Conservation (phyloP, 768 basidiomycete species). For the Mycena floridula region DNA sequence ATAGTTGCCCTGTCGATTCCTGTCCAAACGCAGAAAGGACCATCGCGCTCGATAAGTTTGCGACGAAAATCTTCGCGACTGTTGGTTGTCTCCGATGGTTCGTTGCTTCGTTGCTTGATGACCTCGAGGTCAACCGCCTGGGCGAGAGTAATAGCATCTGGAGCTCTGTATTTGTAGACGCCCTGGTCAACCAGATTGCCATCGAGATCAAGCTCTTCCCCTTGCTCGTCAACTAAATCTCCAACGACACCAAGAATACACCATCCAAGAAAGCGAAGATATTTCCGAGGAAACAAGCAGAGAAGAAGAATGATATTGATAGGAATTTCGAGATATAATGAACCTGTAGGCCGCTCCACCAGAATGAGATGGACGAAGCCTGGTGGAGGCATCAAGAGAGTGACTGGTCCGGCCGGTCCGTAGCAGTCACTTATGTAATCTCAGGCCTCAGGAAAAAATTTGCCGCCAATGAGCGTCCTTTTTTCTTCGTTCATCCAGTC, state of each 20-base stretch:
- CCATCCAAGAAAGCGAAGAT: conserved; percentile 16
- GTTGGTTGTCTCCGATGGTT: conserved; percentile 11
- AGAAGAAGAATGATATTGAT: conserved; percentile 4
- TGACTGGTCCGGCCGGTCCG: too few relatives aligned
- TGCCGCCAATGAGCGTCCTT: too few relatives aligned
- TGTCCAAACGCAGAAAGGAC: conserved; percentile 12
- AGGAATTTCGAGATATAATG: conserved; percentile 15
- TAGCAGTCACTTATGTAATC: too few relatives aligned
- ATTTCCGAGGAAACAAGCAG: conserved; percentile 10
- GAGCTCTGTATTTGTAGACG: conserved; percentile 3
- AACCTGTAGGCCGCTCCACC: conserved; percentile 1
- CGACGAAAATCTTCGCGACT: conserved; percentile 7
- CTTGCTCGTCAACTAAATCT: conserved; percentile 2
- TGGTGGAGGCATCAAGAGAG: background rate
- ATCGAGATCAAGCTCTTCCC: conserved; percentile 2
- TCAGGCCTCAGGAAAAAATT: too few relatives aligned
- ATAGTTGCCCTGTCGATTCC: conserved; percentile 2
- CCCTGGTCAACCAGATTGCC: conserved; percentile 3
- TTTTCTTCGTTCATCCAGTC: too few relatives aligned
- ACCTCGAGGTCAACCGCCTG: conserved; percentile 16
- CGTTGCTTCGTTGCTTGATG: conserved; percentile 11
- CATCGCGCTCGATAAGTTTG: conserved; percentile 10
- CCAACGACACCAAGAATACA: conserved; percentile 14
- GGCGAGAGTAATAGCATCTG: background rate
- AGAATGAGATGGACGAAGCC: conserved; percentile 10